phyloP scores from a whole-genome alignment of 2,329 filamentous ascomycete genomes.

The Talaromyces sp. region DNA sequence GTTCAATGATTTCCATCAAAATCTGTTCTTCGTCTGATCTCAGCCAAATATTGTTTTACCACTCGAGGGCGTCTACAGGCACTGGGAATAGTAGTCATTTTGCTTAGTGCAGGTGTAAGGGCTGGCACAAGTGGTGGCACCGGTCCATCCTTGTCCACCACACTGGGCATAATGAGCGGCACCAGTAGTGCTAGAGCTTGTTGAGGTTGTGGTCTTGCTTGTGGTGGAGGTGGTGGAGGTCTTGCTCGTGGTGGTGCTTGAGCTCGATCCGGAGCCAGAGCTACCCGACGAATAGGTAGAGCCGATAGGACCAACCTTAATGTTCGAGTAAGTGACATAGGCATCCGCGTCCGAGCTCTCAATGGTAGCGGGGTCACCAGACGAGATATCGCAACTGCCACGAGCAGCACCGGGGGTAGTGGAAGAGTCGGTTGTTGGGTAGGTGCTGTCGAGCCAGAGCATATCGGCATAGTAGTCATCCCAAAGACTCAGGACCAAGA shows the following conservation, averaged over 20 bases:
- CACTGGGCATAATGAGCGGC: constrained; percentile 35
- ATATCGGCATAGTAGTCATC: constrained; percentile 70
- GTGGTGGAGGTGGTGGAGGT: constrained; percentile 7
- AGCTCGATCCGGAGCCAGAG: constrained; percentile 29
- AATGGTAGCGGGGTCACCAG: constrained; percentile 56
- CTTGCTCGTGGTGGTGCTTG: not conserved
- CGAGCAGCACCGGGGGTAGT: constrained; percentile 54
- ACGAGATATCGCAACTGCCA: constrained; percentile 57
- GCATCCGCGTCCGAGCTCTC: constrained; percentile 52
- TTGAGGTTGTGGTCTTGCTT: constrained; percentile 14
- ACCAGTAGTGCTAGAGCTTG: constrained; percentile 11
- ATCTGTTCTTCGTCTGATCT: not conserved
- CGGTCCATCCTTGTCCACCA: constrained; percentile 39
- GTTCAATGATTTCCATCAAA: too few species aligned
- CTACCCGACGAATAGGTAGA: constrained; percentile 56
- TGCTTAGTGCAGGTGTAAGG: constrained; percentile 36
- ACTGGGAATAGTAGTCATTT: constrained; percentile 45
- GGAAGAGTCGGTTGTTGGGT: constrained; percentile 53
- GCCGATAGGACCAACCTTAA: constrained; percentile 61
- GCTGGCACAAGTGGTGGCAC: constrained; percentile 36
- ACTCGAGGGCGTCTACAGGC: constrained; percentile 25
- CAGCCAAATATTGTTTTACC: not conserved
- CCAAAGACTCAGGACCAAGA: constrained; percentile 64
- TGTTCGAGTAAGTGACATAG: constrained; percentile 62
- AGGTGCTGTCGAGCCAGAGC: constrained; percentile 74